Evolutionary conservation across 2,329 filamentous ascomycete species (phyloP).

Genomic region (Coleophoma cylindrospora): DNA sequence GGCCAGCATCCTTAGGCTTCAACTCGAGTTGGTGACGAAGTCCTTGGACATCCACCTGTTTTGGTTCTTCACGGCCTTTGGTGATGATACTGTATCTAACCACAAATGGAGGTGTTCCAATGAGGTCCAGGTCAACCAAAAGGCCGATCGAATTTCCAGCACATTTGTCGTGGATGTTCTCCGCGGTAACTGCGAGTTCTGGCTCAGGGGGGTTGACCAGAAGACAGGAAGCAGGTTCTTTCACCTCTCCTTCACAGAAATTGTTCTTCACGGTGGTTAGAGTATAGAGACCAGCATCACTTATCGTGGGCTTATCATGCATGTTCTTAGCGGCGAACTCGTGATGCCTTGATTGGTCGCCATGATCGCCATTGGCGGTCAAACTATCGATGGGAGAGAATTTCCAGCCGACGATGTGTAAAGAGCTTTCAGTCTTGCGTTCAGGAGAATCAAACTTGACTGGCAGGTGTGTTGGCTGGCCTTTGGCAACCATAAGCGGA

Average conservation of each 20-base stretch:
- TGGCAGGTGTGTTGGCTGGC: conserved; percentile 62
- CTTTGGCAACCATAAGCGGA: conserved; percentile 79
- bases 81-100: conserved; percentile 71
- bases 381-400: conserved; percentile 74
- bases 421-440: conserved; percentile 51
- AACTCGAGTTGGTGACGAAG: conserved; percentile 82
- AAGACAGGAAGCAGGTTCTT: conserved; percentile 91
- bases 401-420: conserved; percentile 72
- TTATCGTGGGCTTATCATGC: conserved; percentile 62
- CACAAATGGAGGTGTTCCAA: conserved; percentile 88
- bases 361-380: conserved; percentile 65
- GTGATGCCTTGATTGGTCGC: conserved; percentile 50
- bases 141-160: conserved; percentile 90
- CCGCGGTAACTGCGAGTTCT: conserved; percentile 64
- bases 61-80: conserved; percentile 41
- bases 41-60: conserved; percentile 53
- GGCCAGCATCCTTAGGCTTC: conserved; percentile 73
- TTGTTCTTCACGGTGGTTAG: conserved; percentile 74
- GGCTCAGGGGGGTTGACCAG: conserved; percentile 89
- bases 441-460: conserved; percentile 63
- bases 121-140: conserved; percentile 80
- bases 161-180: conserved; percentile 91
- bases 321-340: conserved; percentile 56
- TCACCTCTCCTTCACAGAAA: conserved; percentile 79
- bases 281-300: conserved; percentile 79